Base-by-base conservation (phyloP, 192 early-diverging fungal species). In the Backusella morwellensis region DNA sequence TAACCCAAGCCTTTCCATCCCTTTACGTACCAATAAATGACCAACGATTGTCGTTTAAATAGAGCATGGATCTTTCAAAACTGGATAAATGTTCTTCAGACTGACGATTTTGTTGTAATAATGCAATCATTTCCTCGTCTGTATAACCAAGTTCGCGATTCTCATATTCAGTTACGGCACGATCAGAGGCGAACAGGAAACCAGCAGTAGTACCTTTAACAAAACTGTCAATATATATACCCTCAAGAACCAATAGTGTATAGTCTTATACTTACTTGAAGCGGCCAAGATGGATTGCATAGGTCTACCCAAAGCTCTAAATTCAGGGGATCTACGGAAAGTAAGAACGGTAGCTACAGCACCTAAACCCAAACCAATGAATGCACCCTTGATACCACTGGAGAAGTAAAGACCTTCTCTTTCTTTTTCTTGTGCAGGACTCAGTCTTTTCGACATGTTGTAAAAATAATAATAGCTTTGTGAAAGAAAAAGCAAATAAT, bases 41-140 rank as follows among this genome's bases (percentile, higher is more conserved):
- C 84, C 84, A 85, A 54, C 77, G 76, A 50, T 85, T 82, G 0
- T 78, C 63, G 68, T 80, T 82, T 35, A 85, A 66, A 23, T 77
- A 83, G 40, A 26, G 47, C 4, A 81, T 35, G 26, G 77, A 63
- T 17, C 44, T 68, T 9, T 85, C 81, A 19, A 67, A 66, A 15
- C 47, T 52, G 32, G 72, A 63, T 19, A 72, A 41, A 36, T 70
- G 34, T 1, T 72, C 68, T 19, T 63, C 63, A 19, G 66, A 21
- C 21, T 17, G 41, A 15, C 73, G 69, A 6, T 38, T 35, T 4
- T 26, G 56, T 63, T 63, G 19, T 15, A 74, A 71, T 3, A 21
- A 40, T 0, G 2, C 1, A n/a, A 81, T 44, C 70, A 79, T 75
- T 35, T 74, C 74, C 19, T 80, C 82, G 41, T 83, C 82, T 42